phyloP scores from a whole-genome alignment of 768 basidiomycete genomes.

The Leucocoprinus leucothites region DNA sequence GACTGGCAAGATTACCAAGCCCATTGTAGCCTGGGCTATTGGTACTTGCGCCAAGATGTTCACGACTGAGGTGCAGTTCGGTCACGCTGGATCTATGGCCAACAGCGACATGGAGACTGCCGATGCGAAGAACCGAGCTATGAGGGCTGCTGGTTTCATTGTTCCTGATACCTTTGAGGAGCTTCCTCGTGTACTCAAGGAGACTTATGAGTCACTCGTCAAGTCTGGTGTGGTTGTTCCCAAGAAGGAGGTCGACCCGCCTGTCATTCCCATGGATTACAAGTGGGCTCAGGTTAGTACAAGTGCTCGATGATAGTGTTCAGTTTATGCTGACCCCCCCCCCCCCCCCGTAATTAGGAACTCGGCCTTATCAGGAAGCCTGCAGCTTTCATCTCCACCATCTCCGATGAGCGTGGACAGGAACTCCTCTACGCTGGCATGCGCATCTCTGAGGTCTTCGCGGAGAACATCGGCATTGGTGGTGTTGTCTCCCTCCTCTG shows the following conservation, averaged over 20 bases:
- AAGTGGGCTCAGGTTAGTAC: constrained; percentile 85
- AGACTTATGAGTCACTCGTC: constrained; percentile 84
- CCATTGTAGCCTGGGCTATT: constrained; percentile 99
- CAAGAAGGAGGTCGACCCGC: constrained; percentile 81
- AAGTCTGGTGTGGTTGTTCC: constrained; percentile 61
- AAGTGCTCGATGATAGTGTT: constrained; percentile 26
- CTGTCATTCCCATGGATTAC: constrained; percentile 76
- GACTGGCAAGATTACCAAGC: constrained; percentile 91
- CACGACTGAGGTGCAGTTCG: constrained; percentile 98
- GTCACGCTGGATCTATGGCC: constrained; percentile 97
- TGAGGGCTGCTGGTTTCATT: constrained; percentile 93
- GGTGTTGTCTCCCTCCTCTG: constrained; percentile 95
- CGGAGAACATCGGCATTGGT: constrained; percentile 93
- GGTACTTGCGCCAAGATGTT: constrained; percentile 99
- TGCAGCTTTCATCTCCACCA: constrained; percentile 98
- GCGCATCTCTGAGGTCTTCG: constrained; percentile 98
- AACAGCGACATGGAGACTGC: constrained; percentile 98
- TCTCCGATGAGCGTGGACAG: constrained; percentile 98
- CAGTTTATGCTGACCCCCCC: constrained; percentile 38
- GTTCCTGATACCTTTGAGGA: constrained; percentile 98
- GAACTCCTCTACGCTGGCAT: constrained; percentile 98
- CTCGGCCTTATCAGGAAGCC: constrained; percentile 98
- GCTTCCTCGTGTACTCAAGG: constrained; percentile 79
- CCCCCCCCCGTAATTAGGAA: constrained; percentile 62
- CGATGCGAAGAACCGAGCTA: constrained; percentile 94